Evolutionary conservation across 306 rosid species (phyloP), one percentile per base, ranked within the genome.

Genomic region (Carpinus viminea): DNA sequence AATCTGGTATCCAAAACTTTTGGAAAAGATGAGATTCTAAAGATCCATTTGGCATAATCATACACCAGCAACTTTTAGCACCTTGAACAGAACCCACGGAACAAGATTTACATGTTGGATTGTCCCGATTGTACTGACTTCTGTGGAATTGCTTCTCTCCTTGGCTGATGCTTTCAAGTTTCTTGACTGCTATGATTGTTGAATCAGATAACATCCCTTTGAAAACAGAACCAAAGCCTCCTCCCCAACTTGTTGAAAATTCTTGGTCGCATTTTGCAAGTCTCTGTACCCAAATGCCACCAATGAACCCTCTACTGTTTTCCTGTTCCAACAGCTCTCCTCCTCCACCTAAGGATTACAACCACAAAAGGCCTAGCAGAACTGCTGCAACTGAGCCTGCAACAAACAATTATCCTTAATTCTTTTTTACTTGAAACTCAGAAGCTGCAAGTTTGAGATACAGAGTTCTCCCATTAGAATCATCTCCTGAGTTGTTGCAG

Each of bases 191-290:
- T 61, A 94, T 69, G 69, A 77, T 80, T 36, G 89, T 82, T 10
- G 97, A 89, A 85, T 94, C 91, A 5, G 91, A 60, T 87, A 94
- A 71, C n/a, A 83, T 79, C 50, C 98, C 98, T 81, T 87, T 92
- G 88, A 92, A 94, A 31, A 94, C 94, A 15, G 91, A 94, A 80
- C 98, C 98, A 73, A 94, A 94, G 24, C 96, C 97, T 20, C 97
- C 98, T 55, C 92, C 97, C 28, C 97, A 94, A 83, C 74, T 89
- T 92, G 8, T 94, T 0, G 96, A 94, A 90, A 94, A 94, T 92
- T 90, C 90, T 89, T 94, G 0, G 98, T 94, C 4, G 92, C 97
- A 80, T 83, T 88, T 48, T 89, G 96, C 81, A 94, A 47, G 80
- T 94, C 96, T 85, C 90, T 89, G 48, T 90, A 94, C 51, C 85